Conservation (phyloP, 2,329 filamentous ascomycete genomes). For the Sporothrix curviconia region DNA sequence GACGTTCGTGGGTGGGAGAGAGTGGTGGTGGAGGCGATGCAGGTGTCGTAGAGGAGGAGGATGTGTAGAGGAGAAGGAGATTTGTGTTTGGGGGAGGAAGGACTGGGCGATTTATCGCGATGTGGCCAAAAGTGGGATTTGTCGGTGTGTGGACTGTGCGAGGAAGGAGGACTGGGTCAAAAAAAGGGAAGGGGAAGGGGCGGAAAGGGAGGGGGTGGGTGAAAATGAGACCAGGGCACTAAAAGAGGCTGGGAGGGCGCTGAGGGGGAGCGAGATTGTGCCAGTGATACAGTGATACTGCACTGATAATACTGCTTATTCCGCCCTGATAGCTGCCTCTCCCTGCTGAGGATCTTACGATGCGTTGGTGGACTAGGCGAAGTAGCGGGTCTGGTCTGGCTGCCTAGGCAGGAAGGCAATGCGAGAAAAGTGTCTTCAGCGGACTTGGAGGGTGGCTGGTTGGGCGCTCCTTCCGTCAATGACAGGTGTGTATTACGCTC, state of each 20-base stretch:
- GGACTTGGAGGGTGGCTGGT: not conserved
- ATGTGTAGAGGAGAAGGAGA: conserved; percentile 4
- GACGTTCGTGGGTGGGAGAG: not conserved
- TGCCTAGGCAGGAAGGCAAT: conserved; percentile 1
- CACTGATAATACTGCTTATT: not conserved
- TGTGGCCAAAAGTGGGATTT: conserved; percentile 23
- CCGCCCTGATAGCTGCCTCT: too few relatives aligned
- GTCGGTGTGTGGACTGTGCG: conserved; percentile 21
- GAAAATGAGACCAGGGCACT: conserved; percentile 8
- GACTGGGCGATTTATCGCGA: conserved; percentile 20
- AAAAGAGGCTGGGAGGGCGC: conserved; percentile 1
- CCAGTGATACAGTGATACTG: not conserved
- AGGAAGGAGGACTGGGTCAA: conserved; percentile 9
- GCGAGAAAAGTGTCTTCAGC: not conserved
- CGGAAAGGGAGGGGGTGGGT: not conserved
- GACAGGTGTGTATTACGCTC: not conserved
- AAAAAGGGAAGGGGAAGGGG: conserved; percentile 6
- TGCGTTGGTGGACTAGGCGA: too few relatives aligned
- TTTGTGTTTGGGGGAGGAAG: conserved; percentile 10
- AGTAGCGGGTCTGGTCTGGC: too few relatives aligned
- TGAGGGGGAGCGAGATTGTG: not conserved
- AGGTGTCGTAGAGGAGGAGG: conserved; percentile 5
- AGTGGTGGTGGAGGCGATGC: conserved; percentile 1
- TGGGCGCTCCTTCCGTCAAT: conserved; percentile 3
- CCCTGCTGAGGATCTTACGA: too few relatives aligned